Conservation (phyloP, 2,329 filamentous ascomycete species). For the Ophiobolus disseminans region DNA sequence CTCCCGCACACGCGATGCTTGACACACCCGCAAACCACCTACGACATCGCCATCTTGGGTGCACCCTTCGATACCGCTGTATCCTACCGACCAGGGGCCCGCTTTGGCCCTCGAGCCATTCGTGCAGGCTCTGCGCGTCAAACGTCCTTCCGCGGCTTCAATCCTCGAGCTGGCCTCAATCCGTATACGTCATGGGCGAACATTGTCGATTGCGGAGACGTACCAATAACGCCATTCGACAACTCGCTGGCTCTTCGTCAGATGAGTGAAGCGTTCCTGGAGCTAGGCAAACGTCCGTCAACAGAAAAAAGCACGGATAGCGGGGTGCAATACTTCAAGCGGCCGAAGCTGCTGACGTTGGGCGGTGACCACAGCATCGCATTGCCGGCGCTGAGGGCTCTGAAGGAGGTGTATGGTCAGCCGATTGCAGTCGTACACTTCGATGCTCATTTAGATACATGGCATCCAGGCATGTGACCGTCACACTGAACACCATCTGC, state of each 20-base stretch:
- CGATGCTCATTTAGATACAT: conserved; percentile 77
- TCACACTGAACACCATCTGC: background rate
- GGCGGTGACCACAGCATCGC: conserved; percentile 61
- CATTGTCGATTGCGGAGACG: conserved; percentile 88
- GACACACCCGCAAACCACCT: conserved; percentile 52
- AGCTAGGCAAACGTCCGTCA: conserved; percentile 64
- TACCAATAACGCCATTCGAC: conserved; percentile 85
- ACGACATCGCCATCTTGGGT: conserved; percentile 58
- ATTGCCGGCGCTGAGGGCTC: conserved; percentile 57
- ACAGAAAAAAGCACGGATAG: conserved; percentile 48
- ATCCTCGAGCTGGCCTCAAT: conserved; percentile 81
- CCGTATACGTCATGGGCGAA: conserved; percentile 81
- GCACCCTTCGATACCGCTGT: conserved; percentile 60
- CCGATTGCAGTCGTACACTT: conserved; percentile 60
- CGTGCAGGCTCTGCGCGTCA: conserved; percentile 83
- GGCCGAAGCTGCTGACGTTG: conserved; percentile 56
- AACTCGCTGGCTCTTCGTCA: conserved; percentile 81
- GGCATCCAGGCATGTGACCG: conserved; percentile 68
- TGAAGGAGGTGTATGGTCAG: conserved; percentile 55
- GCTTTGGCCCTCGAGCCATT: conserved; percentile 88
- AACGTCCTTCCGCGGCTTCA: conserved; percentile 80
- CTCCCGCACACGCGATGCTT: conserved; percentile 57
- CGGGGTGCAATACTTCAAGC: conserved; percentile 50
- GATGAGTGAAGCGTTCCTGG: conserved; percentile 81
- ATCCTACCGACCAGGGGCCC: conserved; percentile 55